phyloP scores from a whole-genome alignment of 2,329 filamentous ascomycete species.

The Acephala macrosclerotiorum region DNA sequence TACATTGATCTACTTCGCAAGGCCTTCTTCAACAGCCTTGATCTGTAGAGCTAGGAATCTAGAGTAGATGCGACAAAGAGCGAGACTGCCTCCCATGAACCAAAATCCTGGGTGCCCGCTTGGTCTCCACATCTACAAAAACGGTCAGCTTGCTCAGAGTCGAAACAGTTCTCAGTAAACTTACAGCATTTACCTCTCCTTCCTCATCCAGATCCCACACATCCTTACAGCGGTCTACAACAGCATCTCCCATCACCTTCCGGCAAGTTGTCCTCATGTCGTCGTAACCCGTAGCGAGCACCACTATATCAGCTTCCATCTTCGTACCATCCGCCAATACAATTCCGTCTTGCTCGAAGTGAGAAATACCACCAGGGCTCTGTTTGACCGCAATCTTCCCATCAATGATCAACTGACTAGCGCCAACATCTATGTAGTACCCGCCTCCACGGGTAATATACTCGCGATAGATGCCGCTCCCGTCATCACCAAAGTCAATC shows the following conservation, averaged over 20 bases:
- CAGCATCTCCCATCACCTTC: conserved; percentile 55
- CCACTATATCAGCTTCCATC: conserved; percentile 59
- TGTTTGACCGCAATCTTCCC: conserved; percentile 58
- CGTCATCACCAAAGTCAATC: conserved; percentile 54
- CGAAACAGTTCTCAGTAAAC: neutral
- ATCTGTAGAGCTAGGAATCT: conserved; percentile 57
- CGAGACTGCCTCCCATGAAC: conserved; percentile 59
- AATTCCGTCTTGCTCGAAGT: conserved; percentile 37
- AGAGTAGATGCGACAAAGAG: conserved; percentile 55
- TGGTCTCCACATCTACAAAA: conserved; percentile 51
- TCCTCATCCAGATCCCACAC: conserved; percentile 57
- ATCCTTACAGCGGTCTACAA: conserved; percentile 56
- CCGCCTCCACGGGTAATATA: conserved; percentile 64
- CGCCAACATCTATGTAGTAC: conserved; percentile 64
- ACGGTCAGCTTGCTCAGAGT: neutral
- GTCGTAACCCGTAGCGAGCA: conserved; percentile 57
- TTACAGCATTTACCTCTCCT: conserved; percentile 47
- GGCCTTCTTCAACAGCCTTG: conserved; percentile 50
- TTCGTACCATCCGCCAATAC: conserved; percentile 53
- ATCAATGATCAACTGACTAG: conserved; percentile 56
- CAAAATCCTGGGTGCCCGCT: conserved; percentile 57
- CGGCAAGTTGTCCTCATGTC: conserved; percentile 60
- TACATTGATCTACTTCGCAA: neutral
- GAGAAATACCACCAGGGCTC: conserved; percentile 33
- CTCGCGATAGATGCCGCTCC: conserved; percentile 52